Evolutionary conservation across 106 monocot species (phyloP), one percentile per base, ranked within the genome.

Genomic region (Cymbidium sinense): DNA sequence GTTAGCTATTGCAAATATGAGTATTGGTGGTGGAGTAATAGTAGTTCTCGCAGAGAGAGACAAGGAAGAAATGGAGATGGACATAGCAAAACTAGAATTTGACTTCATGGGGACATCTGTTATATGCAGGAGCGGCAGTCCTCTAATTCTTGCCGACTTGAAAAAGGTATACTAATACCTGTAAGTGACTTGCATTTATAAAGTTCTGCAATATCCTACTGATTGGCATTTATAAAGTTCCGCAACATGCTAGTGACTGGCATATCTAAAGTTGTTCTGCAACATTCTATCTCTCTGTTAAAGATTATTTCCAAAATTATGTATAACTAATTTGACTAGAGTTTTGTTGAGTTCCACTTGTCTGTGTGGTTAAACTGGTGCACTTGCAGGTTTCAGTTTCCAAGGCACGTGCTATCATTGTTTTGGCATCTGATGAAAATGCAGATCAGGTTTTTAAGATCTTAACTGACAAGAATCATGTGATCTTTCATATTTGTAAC

Each of bases 81-180:
- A 96, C 79, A 96, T 96, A 81, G 85, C 89, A 76, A 96, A 93
- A 43, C 84, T 96, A 67, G 95, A 96, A 83, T 96, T 96, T 91
- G 89, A 93, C 44, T 96, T 96, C 79, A 96, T 96, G 95, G 93
- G 93, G 73, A 96, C 93, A 78, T 93, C 87, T 84, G 91, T 96
- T 11, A 96, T 96, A 73, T 96, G 95, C 83, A 88, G 95, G 81
- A 96, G 95, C 65, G 95, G 95, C 12, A 96, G 95, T 79, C 95
- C 95, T 79, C 87, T 96, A 72, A 96, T 96, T 82, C 81, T 93
- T 36, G 95, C 95, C 43, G 95, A 96, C 79, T 83, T 96, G 82
- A 96, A 96, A 86, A 96, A 96, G 91, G 95, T 84, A 76, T 39
- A 4, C 3, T 39, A 39, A 7, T 34, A 18, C 61, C 44, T 81